Evolutionary conservation across 805 yeast species (phyloP).

Genomic region (Lipomyces chichibuensis): DNA sequence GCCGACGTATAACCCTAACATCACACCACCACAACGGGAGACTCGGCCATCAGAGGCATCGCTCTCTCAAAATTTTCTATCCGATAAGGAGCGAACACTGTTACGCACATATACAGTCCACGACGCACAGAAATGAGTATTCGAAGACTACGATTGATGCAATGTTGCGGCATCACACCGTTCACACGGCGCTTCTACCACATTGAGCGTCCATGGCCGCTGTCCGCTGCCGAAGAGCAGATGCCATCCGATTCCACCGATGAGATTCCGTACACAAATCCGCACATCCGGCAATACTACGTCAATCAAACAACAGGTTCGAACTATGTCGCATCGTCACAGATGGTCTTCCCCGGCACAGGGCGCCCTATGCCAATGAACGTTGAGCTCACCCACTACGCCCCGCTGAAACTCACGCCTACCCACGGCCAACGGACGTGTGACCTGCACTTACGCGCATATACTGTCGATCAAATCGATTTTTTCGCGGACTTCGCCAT

Average conservation of each 20-base stretch:
- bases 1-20: not conserved
- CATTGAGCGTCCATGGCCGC: not conserved
- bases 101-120: not conserved
- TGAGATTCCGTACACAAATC: not conserved
- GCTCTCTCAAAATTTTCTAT: not conserved
- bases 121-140: not conserved
- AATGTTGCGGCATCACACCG: not conserved
- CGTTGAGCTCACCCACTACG: constrained; percentile 77
- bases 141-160: not conserved
- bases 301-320: constrained; percentile 41
- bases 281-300: constrained; percentile 9
- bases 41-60: not conserved
- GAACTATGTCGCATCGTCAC: constrained; percentile 18
- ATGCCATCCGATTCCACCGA: not conserved
- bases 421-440: constrained; percentile 78
- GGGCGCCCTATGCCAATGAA: constrained; percentile 76
- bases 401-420: constrained; percentile 70
- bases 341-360: constrained; percentile 37
- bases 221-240: not conserved
- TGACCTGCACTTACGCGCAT: constrained; percentile 65
- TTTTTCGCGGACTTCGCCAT: constrained; percentile 82
- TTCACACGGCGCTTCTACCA: not conserved
- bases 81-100: not conserved
- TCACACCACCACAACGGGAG: not conserved
- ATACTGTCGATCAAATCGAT: constrained; percentile 68